Conservation (phyloP, 164 flowering plant genomes). For the Magnolia kwangsiensis region DNA sequence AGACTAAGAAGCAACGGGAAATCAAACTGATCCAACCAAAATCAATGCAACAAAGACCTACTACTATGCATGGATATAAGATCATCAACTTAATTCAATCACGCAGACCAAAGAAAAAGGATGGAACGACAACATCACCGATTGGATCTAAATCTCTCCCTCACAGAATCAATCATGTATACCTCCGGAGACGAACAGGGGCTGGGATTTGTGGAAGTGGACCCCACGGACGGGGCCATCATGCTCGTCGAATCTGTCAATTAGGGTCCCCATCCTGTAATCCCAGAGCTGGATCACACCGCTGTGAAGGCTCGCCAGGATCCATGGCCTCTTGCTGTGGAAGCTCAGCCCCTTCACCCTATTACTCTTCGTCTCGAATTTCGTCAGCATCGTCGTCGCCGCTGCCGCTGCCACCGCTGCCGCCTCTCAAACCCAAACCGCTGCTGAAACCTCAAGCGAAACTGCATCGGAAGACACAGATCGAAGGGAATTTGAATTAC, state of each 20-base stretch:
- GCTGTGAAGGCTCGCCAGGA: constrained; percentile 39
- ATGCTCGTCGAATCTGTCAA: constrained; percentile 39
- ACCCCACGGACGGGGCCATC: constrained; percentile 44
- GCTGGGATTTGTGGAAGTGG: constrained; percentile 39
- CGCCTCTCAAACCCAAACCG: background rate
- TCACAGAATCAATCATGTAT: background rate
- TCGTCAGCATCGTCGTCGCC: constrained; percentile 15
- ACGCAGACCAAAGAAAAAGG: background rate
- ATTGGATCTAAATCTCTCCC: no score
- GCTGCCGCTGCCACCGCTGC: background rate
- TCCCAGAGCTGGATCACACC: constrained; percentile 47
- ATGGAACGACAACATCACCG: no score
- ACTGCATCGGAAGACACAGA: background rate
- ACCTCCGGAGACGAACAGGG: constrained; percentile 42
- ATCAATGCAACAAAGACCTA: background rate
- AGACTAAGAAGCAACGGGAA: background rate
- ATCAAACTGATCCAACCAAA: background rate
- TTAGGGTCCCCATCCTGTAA: constrained; percentile 41
- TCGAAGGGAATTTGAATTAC: background rate
- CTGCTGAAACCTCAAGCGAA: background rate
- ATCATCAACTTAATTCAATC: background rate
- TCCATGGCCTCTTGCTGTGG: constrained; percentile 44
- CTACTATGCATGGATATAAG: background rate
- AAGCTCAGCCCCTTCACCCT: constrained; percentile 43
- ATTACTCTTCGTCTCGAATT: constrained; percentile 44